Evolutionary conservation across 305 asterid genomes (phyloP).

Genomic region (Fraxinus baroniana): DNA sequence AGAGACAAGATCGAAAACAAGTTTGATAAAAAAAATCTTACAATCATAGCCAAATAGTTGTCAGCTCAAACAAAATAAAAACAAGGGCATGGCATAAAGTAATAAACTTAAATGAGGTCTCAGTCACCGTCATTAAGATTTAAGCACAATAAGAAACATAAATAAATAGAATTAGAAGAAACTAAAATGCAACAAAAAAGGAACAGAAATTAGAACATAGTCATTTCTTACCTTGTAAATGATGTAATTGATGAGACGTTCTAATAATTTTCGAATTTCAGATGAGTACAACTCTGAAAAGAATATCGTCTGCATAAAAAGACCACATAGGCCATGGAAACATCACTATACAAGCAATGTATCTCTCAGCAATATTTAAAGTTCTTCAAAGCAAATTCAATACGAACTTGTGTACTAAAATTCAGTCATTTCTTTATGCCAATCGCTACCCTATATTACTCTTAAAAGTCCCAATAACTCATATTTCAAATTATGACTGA

Average conservation of each 20-base stretch:
- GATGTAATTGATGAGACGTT: constrained; percentile 72
- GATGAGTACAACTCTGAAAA: constrained; percentile 70
- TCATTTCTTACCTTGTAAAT: constrained; percentile 64
- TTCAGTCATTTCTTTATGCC: neutral
- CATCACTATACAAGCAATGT: neutral
- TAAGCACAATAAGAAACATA: neutral
- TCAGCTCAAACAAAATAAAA: constrained; percentile 3
- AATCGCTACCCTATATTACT: neutral
- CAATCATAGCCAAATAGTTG: constrained; percentile 8
- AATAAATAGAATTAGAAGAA: neutral
- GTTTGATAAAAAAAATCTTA: constrained; percentile 9
- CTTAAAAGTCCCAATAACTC: neutral
- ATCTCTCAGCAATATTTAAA: neutral
- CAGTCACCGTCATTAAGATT: neutral
- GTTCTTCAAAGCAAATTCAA: neutral
- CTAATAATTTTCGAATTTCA: constrained; percentile 71
- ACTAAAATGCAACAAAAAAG: constrained; percentile 18
- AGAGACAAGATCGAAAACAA: constrained; percentile 4
- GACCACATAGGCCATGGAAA: neutral
- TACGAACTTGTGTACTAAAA: neutral
- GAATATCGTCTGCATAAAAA: constrained; percentile 65
- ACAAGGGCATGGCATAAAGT: neutral
- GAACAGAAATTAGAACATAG: neutral
- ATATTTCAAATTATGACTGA: neutral
- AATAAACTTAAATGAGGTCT: neutral